Percentiles rank a stretch among this genome's conserved stretches.
These are phyloP conservation scores for Oryza glaberrima DNA, from an alignment of 176 grass and related monocot species.

Conservation along the genomic window DNA sequence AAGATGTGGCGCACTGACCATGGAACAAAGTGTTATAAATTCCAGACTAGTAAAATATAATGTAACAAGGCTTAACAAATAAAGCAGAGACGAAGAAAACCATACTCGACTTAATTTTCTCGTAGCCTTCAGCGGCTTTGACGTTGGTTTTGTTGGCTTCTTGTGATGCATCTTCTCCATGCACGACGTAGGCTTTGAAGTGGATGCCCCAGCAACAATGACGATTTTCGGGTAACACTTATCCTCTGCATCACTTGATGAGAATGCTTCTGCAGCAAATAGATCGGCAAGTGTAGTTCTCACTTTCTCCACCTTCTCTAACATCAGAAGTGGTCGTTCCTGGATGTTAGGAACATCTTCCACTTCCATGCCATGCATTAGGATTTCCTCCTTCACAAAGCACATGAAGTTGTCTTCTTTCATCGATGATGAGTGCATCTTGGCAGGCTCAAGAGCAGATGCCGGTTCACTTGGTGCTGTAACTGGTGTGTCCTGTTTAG, in stretches of 20 bases:
- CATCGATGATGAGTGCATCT: conserved; percentile 45
- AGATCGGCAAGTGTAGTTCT: conserved; percentile 97
- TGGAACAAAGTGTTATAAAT: conserved; percentile 22
- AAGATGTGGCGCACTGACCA: background rate
- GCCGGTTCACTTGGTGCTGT: conserved; percentile 11
- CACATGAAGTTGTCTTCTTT: conserved; percentile 52
- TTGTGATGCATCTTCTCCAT: conserved; percentile 58
- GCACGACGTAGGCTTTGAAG: conserved; percentile 41
- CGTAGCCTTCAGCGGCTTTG: conserved; percentile 40
- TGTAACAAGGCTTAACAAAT: conserved; percentile 7
- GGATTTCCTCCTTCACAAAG: conserved; percentile 41
- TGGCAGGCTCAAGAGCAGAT: conserved; percentile 40
- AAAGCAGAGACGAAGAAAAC: conserved; percentile 40
- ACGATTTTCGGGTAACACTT: conserved; percentile 31
- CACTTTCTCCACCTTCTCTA: conserved; percentile 64
- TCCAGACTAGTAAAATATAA: conserved; percentile 15
- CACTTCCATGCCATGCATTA: conserved; percentile 16
- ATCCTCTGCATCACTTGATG: conserved; percentile 38
- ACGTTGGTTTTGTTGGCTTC: conserved; percentile 50
- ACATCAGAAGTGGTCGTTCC: conserved; percentile 78
- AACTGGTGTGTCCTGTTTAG: conserved; percentile 18
- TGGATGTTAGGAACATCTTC: conserved; percentile 57
- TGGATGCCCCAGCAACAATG: conserved; percentile 29
- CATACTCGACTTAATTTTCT: conserved; percentile 81
- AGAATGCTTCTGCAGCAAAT: conserved; percentile 78